These are phyloP conservation scores for Fusarium albidum DNA, from an alignment of 2,329 filamentous ascomycete genomes.

Conservation along the genomic window DNA sequence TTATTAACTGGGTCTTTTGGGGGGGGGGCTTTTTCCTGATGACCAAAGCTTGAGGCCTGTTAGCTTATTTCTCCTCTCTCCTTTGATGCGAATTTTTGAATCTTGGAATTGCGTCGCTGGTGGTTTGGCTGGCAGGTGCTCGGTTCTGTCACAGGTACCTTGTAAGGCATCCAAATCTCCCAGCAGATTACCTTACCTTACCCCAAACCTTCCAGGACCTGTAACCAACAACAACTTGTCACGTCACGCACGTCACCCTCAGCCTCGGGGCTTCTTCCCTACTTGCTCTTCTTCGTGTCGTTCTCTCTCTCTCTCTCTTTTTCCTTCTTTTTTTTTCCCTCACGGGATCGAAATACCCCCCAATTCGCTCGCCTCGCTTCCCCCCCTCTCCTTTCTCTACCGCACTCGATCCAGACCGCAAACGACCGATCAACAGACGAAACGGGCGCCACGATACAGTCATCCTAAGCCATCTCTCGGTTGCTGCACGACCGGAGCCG, in stretches of 20 bases:
- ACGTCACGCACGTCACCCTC: conserved; percentile 27
- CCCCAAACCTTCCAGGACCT: conserved; percentile 37
- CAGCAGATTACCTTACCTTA: conserved; percentile 36
- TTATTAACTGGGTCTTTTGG: not conserved
- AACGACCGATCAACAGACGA: conserved; percentile 15
- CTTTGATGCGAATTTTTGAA: not conserved
- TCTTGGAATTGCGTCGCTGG: not conserved
- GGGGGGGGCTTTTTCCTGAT: not conserved
- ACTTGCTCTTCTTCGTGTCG: conserved; percentile 12
- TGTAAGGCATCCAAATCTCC: conserved; percentile 23
- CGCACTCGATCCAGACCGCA: conserved; percentile 21
- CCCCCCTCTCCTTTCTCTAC: conserved; percentile 5
- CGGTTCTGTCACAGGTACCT: conserved; percentile 27
- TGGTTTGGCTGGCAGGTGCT: conserved; percentile 18
- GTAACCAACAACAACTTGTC: conserved; percentile 28
- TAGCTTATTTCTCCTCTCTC: not conserved
- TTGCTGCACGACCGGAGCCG: conserved; percentile 1
- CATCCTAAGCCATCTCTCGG: not conserved
- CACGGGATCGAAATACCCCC: not conserved
- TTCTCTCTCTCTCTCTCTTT: conserved; percentile 9
- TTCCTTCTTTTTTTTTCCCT: too few relatives aligned
- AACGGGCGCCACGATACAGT: conserved; percentile 18
- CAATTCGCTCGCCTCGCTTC: not conserved
- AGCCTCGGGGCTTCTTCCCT: conserved; percentile 1
- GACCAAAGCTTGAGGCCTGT: not conserved